phyloP scores from a whole-genome alignment of 1,284 basidiomycete genomes.

The Cryptococcus hybrid region DNA sequence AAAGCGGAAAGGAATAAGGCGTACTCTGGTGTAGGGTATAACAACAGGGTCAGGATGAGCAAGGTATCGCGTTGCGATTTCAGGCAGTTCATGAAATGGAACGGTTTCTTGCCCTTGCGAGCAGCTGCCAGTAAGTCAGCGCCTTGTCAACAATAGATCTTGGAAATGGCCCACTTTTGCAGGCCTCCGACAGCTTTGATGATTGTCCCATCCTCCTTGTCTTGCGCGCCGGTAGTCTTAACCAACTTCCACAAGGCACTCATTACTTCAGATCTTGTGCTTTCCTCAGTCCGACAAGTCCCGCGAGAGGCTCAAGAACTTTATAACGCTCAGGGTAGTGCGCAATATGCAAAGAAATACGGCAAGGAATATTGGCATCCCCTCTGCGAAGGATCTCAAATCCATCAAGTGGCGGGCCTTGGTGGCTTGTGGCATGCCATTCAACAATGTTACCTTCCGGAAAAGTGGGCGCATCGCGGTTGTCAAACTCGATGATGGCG shows the following conservation, averaged over 20 bases:
- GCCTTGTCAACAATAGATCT: background rate
- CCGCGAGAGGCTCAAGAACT: conserved; percentile 72
- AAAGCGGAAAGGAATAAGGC: background rate
- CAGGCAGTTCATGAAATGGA: conserved; percentile 78
- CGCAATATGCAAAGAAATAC: conserved; percentile 76
- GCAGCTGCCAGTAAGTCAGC: conserved; percentile 53
- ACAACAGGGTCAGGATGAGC: conserved; percentile 77
- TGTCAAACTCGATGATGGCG: conserved; percentile 79
- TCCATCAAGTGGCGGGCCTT: conserved; percentile 68
- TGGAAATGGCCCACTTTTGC: conserved; percentile 40
- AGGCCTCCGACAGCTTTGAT: conserved; percentile 75
- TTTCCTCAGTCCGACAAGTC: conserved; percentile 80
- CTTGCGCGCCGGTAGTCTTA: conserved; percentile 80
- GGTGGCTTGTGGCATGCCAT: conserved; percentile 60
- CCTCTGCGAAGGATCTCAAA: conserved; percentile 85
- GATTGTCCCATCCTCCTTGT: conserved; percentile 79
- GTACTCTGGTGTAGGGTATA: conserved; percentile 64
- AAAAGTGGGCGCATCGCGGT: conserved; percentile 73
- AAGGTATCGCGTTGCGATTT: conserved; percentile 78
- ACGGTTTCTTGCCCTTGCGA: conserved; percentile 61
- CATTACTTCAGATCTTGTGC: conserved; percentile 76
- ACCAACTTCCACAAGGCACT: conserved; percentile 91
- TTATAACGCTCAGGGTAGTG: conserved; percentile 86
- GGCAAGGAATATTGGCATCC: conserved; percentile 70
- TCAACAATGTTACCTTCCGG: conserved; percentile 60